Conservation (phyloP, 2,329 filamentous ascomycete genomes). For the Thermothelomyces thermophilus region DNA sequence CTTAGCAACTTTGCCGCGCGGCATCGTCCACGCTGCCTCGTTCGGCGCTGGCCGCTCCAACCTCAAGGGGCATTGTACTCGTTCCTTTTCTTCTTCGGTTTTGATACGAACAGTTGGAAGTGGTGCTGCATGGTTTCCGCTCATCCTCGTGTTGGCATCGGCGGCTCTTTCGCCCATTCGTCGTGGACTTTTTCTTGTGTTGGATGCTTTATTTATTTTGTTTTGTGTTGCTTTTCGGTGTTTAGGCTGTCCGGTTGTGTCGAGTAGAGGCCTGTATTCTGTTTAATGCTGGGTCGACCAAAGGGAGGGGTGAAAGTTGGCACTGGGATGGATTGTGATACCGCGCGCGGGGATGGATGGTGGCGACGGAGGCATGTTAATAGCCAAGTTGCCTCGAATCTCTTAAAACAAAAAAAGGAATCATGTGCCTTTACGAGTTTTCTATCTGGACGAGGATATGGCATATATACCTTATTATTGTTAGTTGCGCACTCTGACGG, state of each 20-base stretch:
- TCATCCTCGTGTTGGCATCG: constrained; percentile 11
- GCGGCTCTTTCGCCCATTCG: constrained; percentile 1
- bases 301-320: neutral
- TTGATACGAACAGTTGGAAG: constrained; percentile 4
- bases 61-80: constrained; percentile 10
- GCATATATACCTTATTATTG: constrained; percentile 1
- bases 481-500: too few species aligned
- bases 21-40: constrained; percentile 1
- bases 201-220: neutral
- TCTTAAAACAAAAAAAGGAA: neutral
- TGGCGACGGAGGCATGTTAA: neutral
- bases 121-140: constrained; percentile 12
- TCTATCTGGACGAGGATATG: constrained; percentile 14
- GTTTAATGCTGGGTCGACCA: constrained; percentile 6
- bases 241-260: constrained; percentile 11
- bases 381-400: neutral
- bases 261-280: constrained; percentile 13
- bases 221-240: neutral
- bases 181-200: constrained; percentile 2
- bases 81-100: constrained; percentile 5
- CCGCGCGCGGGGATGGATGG: neutral
- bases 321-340: constrained; percentile 4
- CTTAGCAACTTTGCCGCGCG: neutral
- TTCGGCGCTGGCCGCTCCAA: constrained; percentile 5
- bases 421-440: constrained; percentile 1